Base-by-base conservation (phyloP, 305 asterid genomes). In the Fraxinus latifolia region DNA sequence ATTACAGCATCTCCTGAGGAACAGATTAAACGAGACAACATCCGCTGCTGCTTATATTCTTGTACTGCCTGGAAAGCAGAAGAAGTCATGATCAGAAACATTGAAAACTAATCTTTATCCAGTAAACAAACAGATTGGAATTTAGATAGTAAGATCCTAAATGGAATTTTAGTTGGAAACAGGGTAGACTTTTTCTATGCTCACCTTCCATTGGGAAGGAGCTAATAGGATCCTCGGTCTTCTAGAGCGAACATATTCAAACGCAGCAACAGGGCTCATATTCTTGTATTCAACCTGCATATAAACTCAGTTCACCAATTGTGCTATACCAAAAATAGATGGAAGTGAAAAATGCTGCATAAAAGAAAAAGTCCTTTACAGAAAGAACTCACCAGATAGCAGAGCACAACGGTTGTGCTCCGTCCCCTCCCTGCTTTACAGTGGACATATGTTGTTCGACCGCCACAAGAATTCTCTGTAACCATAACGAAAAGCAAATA, bases 121-220 rank as follows among this genome's bases (percentile, higher is more conserved):
- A 50, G 80, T 17, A 32, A 27, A 70, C 29, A 47, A 32, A 39
- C 15, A 33, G 74, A 74, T 70, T 32, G 77, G 9, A 74, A 80
- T 19, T 25, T 31, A 23, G 39, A 42, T 33, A 3, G 7, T 6
- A 5, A 27, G 39, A 33, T 58, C 72, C 73, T 6, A 12, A 15
- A 25, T 42, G n/a, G 15, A 36, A 70, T 62, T 77, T 27, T 2
- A 32, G 77, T 21, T 77, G 21, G 68, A 14, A 15, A 80, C 21
- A 15, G 21, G 65, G 60, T 27, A 68, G 3, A 71, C 55, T 15
- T 32, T 73, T 14, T 23, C 73, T 37, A 1, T 77, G 75, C 19
- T 32, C 90, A 94, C 98, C 97, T 91, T 91, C 97, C 98, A 92
- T 74, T 93, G 98, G 17, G 91, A 84, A 68, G 98, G 97, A 85